Base-by-base conservation (phyloP, 2,329 filamentous ascomycete species). In the Massarina eburnea region DNA sequence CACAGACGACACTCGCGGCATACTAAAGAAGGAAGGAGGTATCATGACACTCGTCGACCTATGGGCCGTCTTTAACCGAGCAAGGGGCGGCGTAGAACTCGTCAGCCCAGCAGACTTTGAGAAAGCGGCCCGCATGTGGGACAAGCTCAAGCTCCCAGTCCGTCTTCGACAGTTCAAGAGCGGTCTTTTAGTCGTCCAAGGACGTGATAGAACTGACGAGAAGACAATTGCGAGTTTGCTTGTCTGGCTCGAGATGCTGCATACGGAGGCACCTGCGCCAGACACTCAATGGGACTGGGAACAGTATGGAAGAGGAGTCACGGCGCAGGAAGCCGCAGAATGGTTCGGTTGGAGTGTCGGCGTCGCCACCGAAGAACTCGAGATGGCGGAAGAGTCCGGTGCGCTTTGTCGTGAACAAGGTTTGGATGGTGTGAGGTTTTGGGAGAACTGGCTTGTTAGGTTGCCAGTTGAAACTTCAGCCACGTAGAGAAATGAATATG, bases 301-400 rank as follows among this genome's bases (percentile, higher is more conserved):
- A 37, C 61, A 76, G 32, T 96, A 90, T 67, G 91, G 94, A 0
- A 81, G 85, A 45, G 91, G 94, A 8, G 85, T 97, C 21, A 96
- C 91, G 12, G 90, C 91, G 1, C 89, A 94, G 64, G 91, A 97
- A 63, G 83, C 84, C 0, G 94, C 94, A 0, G 89, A 95, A 68
- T 79, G 83, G 39, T 99, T 99, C 71, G 89, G 91, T 5, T 99
- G 94, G 94, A 97, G 94, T 66, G 86, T 99, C 7, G 94, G 94
- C 8, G 92, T 99, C 18, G 94, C 94, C 1, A 88, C 87, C 48
- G 94, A 97, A 68, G 94, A 99, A 72, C 77, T 99, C 10, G 89
- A 96, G 66, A 96, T 99, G 92, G 91, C 91, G 0, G 94, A 99
- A 70, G 92, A 97, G 67, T 83, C 81, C 45, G 94, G 94, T 0